These are phyloP conservation scores for Geotrichum europaeum DNA, from an alignment of 1,139 yeast species.

Conservation along the genomic window DNA sequence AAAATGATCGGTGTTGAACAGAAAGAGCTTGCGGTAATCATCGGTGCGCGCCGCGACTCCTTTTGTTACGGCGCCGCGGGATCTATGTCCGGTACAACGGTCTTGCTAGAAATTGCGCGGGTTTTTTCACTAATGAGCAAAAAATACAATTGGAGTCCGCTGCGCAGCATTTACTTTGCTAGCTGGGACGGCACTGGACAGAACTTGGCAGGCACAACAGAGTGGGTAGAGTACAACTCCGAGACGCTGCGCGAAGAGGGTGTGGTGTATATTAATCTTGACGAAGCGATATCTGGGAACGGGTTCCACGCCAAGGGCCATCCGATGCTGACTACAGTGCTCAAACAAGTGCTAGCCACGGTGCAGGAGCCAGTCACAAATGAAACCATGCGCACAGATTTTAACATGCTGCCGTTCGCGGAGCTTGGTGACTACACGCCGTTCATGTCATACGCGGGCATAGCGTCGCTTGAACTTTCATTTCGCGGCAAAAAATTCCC, in stretches of 20 bases:
- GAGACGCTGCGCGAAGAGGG: constrained; percentile 55
- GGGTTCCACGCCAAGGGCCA: constrained; percentile 54
- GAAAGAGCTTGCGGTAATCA: constrained; percentile 59
- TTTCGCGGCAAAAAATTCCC: constrained; percentile 45
- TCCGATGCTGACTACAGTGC: constrained; percentile 52
- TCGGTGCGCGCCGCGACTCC: constrained; percentile 84
- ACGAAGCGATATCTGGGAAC: constrained; percentile 62
- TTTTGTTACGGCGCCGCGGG: constrained; percentile 67
- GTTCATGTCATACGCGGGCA: constrained; percentile 54
- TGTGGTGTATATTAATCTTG: constrained; percentile 69
- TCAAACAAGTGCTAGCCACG: constrained; percentile 33
- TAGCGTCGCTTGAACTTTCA: constrained; percentile 63
- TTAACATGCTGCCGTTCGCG: constrained; percentile 20
- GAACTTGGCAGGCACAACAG: constrained; percentile 78
- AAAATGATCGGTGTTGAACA: constrained; percentile 78
- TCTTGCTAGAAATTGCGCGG: constrained; percentile 65
- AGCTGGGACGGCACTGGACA: constrained; percentile 84
- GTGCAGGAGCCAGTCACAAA: constrained; percentile 37
- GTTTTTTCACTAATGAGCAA: constrained; percentile 60
- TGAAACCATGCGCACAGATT: constrained; percentile 19
- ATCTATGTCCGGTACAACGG: constrained; percentile 70
- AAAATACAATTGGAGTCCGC: constrained; percentile 71
- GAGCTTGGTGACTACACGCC: constrained; percentile 59
- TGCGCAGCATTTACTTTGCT: constrained; percentile 73
- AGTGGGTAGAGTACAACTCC: constrained; percentile 59